Evolutionary conservation across 805 yeast genomes (phyloP).

Genomic region (Wilhelminamyces savonicus): DNA sequence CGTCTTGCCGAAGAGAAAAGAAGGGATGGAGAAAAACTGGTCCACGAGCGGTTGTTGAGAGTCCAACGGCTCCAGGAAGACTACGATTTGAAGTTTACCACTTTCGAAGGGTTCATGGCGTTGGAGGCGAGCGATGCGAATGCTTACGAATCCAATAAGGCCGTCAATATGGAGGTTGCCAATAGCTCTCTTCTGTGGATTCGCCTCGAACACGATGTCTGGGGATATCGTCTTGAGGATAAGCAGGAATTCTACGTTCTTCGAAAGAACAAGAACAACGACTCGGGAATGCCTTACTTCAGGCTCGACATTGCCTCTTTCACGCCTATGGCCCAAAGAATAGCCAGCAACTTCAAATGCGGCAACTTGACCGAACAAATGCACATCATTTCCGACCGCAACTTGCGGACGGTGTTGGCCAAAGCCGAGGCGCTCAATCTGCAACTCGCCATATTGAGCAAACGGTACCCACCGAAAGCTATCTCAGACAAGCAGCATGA

Average conservation of each 20-base stretch:
- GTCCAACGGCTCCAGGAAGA: no score
- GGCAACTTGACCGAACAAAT: no score
- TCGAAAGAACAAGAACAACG: constrained; percentile 1
- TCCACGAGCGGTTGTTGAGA: no score
- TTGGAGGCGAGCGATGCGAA: constrained; percentile 6
- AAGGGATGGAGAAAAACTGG: no score
- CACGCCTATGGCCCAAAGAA: constrained; percentile 7
- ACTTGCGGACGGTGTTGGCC: constrained; percentile 10
- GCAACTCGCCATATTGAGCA: constrained; percentile 1
- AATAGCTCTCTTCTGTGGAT: constrained; percentile 16
- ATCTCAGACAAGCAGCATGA: constrained; percentile 10
- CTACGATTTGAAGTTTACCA: no score
- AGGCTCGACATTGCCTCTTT: constrained; percentile 6
- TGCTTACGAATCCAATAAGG: constrained; percentile 5
- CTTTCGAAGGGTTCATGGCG: no score
- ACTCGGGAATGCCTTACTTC: constrained; percentile 4
- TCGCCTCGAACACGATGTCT: constrained; percentile 24
- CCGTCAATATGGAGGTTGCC: constrained; percentile 9
- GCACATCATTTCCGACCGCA: no score
- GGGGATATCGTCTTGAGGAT: constrained; percentile 19
- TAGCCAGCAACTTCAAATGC: constrained; percentile 15
- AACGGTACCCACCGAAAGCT: background rate
- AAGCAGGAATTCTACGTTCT: constrained; percentile 5
- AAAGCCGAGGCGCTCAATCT: constrained; percentile 11
- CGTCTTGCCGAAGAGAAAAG: no score